These are phyloP conservation scores for Sechiopsis laciniata DNA, from an alignment of 306 rosid genomes.

Conservation along the genomic window DNA sequence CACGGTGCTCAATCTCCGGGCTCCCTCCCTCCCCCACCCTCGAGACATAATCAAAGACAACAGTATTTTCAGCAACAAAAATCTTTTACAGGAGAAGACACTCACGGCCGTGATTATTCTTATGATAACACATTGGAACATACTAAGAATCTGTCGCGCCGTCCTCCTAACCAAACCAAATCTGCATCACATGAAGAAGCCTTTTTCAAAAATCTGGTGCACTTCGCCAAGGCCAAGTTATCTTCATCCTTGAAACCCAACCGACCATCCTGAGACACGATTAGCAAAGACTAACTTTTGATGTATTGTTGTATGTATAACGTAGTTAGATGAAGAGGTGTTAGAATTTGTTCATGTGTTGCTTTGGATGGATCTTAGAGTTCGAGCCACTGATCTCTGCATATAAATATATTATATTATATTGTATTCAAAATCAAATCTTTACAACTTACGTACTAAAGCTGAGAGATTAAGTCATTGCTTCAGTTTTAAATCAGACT, in stretches of 20 bases:
- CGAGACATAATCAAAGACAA: conserved; percentile 69
- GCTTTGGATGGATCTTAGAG: not conserved
- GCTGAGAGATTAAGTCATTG: no score
- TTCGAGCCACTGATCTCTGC: conserved; percentile 5
- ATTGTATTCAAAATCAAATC: not conserved
- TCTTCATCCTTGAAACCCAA: conserved; percentile 66
- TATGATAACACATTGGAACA: conserved; percentile 36
- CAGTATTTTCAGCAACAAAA: conserved; percentile 63
- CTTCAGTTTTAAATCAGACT: no score
- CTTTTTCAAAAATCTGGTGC: conserved; percentile 74
- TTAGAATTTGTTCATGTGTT: no score
- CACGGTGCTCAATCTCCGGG: conserved; percentile 48
- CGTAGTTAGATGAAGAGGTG: not conserved
- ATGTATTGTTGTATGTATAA: not conserved
- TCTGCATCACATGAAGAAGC: conserved; percentile 69
- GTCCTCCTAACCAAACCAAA: conserved; percentile 47
- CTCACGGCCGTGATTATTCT: conserved; percentile 47
- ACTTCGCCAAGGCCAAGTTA: conserved; percentile 68
- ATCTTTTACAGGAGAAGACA: conserved; percentile 24
- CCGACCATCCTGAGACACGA: conserved; percentile 25
- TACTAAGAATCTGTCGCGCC: conserved; percentile 33
- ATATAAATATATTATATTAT: not conserved
- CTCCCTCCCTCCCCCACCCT: conserved; percentile 73
- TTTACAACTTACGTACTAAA: no score
- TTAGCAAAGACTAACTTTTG: not conserved